A percentile compares a stretch with the other conserved stretches of the same genome.
These are phyloP conservation scores for Pythium folliculosum DNA, from an alignment of 352 stramenopile species.

Conservation along the genomic window DNA sequence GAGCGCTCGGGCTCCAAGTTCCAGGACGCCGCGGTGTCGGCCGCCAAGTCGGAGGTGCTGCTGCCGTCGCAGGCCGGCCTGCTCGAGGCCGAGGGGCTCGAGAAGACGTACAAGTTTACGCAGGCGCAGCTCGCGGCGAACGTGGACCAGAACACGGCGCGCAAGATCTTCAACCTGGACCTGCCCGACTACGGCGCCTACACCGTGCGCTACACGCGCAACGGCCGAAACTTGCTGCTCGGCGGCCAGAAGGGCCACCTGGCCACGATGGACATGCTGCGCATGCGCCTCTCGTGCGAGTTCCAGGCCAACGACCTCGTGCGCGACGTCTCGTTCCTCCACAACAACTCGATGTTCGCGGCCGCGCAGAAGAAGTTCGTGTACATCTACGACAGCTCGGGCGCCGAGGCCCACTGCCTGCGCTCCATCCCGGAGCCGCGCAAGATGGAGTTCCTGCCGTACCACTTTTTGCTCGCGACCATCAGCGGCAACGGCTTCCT, in stretches of 20 bases:
- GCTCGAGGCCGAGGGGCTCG: slow-evolving; percentile 95
- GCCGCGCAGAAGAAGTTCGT: slow-evolving; percentile 97
- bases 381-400: slow-evolving; percentile 97
- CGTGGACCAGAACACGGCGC: slow-evolving; percentile 93
- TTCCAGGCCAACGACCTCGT: slow-evolving; percentile 95
- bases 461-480: slow-evolving; percentile 98
- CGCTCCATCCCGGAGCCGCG: slow-evolving; percentile 91
- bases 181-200: slow-evolving; percentile 94
- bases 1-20: slow-evolving; percentile 77
- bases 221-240: slow-evolving; percentile 94
- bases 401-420: slow-evolving; percentile 97
- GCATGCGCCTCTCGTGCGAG: slow-evolving; percentile 91
- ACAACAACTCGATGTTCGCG: slow-evolving; percentile 98
- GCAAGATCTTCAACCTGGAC: slow-evolving; percentile 96
- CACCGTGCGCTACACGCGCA: slow-evolving; percentile 93
- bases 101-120: slow-evolving; percentile 96
- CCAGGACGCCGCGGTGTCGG: slow-evolving; percentile 78
- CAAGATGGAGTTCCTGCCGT: slow-evolving; percentile 96
- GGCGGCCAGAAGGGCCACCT: slow-evolving; percentile 95
- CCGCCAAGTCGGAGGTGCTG: slow-evolving; percentile 91
- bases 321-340: slow-evolving; percentile 95
- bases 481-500: slow-evolving; percentile 90
- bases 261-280: slow-evolving; percentile 93
- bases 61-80: slow-evolving; percentile 82
- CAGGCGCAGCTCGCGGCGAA: slow-evolving; percentile 87